Evolutionary conservation across 2,329 filamentous ascomycete genomes (phyloP).

Genomic region (Apiospora koreana): DNA sequence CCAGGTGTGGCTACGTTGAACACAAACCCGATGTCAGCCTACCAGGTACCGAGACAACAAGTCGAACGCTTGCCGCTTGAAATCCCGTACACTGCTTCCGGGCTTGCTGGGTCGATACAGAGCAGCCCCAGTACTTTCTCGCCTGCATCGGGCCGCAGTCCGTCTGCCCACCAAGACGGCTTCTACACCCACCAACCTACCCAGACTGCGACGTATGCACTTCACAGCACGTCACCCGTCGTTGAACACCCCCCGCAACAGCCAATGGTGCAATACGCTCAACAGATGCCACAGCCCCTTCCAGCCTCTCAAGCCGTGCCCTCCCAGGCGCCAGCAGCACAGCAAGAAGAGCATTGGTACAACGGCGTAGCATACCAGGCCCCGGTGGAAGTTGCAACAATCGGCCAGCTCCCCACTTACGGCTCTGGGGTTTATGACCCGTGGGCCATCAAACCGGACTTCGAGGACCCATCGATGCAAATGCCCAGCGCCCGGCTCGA

Average conservation of each 20-base stretch:
- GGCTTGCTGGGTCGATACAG: conserved; percentile 52
- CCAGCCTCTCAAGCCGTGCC: conserved; percentile 37
- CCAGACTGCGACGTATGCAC: conserved; percentile 18
- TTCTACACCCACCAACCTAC: conserved; percentile 55
- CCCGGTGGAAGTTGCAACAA: conserved; percentile 57
- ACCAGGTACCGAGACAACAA: conserved; percentile 53
- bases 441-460: conserved; percentile 59
- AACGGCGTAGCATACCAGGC: conserved; percentile 52
- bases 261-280: conserved; percentile 45
- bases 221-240: conserved; percentile 43
- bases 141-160: conserved; percentile 53
- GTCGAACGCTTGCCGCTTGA: conserved; percentile 48
- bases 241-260: conserved; percentile 42
- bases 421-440: conserved; percentile 52
- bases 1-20: conserved; percentile 64
- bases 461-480: conserved; percentile 58
- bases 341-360: conserved; percentile 55
- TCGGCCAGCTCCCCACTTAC: conserved; percentile 53
- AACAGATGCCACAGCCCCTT: conserved; percentile 38
- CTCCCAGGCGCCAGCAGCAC: conserved; percentile 37
- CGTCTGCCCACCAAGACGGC: conserved; percentile 49
- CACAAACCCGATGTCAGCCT: conserved; percentile 50
- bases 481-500: conserved; percentile 61
- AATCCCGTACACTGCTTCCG: conserved; percentile 51
- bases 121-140: conserved; percentile 63